These are phyloP conservation scores for Coniella lustricola DNA, from an alignment of 2,329 filamentous ascomycete genomes.

Conservation along the genomic window DNA sequence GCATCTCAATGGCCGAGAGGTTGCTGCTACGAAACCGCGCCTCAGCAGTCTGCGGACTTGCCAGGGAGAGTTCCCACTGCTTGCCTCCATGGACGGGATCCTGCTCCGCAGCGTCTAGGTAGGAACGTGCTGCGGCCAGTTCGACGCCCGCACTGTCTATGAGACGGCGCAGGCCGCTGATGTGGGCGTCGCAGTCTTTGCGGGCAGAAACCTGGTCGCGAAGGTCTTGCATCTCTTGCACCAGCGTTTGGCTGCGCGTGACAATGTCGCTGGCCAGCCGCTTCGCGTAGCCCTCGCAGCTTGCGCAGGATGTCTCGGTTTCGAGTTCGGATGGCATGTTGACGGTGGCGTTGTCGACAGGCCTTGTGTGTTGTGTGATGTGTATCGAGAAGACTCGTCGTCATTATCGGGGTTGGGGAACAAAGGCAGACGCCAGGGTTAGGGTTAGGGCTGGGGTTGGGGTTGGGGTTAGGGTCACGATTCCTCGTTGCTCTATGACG, in stretches of 20 bases:
- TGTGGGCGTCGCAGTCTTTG: slow-evolving; percentile 3
- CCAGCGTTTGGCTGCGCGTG: slow-evolving; percentile 4
- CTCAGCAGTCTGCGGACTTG: not conserved
- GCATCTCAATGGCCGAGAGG: slow-evolving; percentile 8
- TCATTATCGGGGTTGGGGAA: no score
- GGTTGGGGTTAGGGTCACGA: no score
- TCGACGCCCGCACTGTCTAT: slow-evolving; percentile 7
- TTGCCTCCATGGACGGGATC: not conserved
- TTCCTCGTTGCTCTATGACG: no score
- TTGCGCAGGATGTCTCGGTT: not conserved
- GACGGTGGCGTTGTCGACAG: no score
- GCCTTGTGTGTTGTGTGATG: no score
- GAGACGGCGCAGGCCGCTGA: slow-evolving; percentile 5
- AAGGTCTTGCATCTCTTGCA: slow-evolving; percentile 11
- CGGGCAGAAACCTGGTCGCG: slow-evolving; percentile 3
- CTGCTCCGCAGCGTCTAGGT: not conserved
- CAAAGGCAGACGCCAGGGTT: no score
- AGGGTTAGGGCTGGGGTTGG: no score
- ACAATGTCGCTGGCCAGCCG: slow-evolving; percentile 11
- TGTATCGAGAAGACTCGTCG: no score
- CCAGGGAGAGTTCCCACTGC: not conserved
- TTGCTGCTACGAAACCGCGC: slow-evolving; percentile 13
- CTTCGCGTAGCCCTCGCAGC: no score
- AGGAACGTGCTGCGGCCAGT: not conserved
- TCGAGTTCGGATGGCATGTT: not conserved